Base-by-base conservation (phyloP, 225 moss, liverwort and hornwort genomes). In the Bryoerythrophyllum caledonicum region DNA sequence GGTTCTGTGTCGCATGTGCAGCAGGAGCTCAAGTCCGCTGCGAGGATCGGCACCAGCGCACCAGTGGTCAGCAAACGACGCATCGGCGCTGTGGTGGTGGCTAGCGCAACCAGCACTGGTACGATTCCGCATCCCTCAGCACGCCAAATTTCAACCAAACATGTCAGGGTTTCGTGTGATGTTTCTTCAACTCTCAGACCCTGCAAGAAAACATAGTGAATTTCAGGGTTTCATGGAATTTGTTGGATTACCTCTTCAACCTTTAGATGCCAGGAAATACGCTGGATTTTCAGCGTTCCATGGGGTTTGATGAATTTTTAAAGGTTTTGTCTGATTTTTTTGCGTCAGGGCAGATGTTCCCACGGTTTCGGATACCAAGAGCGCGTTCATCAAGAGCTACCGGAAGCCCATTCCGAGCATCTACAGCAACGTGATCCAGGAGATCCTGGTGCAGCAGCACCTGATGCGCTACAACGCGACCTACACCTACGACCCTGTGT, bases 391-490 rank as follows among this genome's bases (percentile, higher is more conserved):
- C 72, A 82, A 57, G 55, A 83, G 52, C 10, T 97, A 94, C 64
- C 87, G 86, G 63, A 91, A 89, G 82, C 97, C 97, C 17, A 88
- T 97, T 51, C 97, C 97, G 63, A 97, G 94, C 81, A 93, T 97
- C 64, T 97, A 97, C 90, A 94, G 90, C 80, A 93, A 81, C 63
- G 93, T 97, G 16, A 85, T 97, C 54, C 97, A 94, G 89, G 97
- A 97, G 89, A 74, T 97, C 25, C 70, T 94, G 60, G 97, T 97
- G 69, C 94, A 97, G 72, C 94, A 97, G 82, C 97, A 97, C 74
- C 64, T 97, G 80, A 87, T 97, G 93, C 90, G 97, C 20, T 97
- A 97, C 88, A 97, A 92, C 62, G 13, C 91, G n/a, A 97, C 94
- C 65, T 97, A 97, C 78, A 84, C 83, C 4, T 97, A 97, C 35